A percentile compares a stretch with the other conserved stretches of the same genome.
phyloP scores from a whole-genome alignment of 305 asterid species.

The Nicotiana rustica region DNA sequence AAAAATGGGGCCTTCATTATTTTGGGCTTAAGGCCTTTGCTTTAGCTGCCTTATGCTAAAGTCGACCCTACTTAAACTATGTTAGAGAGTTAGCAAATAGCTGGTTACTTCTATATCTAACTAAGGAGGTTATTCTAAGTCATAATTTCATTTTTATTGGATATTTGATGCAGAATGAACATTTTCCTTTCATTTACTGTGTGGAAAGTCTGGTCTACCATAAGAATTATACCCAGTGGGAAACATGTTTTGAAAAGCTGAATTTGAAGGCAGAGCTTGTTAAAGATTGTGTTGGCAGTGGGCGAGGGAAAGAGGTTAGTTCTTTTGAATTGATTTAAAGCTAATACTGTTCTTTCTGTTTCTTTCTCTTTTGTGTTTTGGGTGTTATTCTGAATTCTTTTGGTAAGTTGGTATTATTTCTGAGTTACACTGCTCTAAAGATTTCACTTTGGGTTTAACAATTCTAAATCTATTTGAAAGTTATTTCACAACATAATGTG shows the following conservation, averaged over 20 bases:
- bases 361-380: background rate
- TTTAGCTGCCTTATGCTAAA: too few relatives aligned
- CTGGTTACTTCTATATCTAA: background rate
- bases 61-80: too few relatives aligned
- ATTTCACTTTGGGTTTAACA: background rate
- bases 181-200: conserved; percentile 86
- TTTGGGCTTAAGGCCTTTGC: too few relatives aligned
- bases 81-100: background rate
- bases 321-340: conserved; percentile 28
- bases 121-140: background rate
- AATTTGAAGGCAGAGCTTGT: conserved; percentile 74
- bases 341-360: background rate
- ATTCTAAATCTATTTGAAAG: background rate
- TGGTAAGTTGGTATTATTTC: background rate
- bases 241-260: conserved; percentile 74
- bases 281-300: conserved; percentile 58
- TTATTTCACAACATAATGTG: background rate
- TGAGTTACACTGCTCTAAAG: conserved; percentile 4
- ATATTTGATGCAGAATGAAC: conserved; percentile 65
- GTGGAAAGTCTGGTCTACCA: conserved; percentile 74
- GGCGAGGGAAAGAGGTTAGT: conserved; percentile 74
- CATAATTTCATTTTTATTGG: background rate
- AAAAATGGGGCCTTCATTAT: too few relatives aligned
- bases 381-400: background rate
- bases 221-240: conserved; percentile 73